Evolutionary conservation across 345 rosid species (phyloP), one percentile per base, ranked within the genome.

Genomic region (Rhizophora mangle): DNA sequence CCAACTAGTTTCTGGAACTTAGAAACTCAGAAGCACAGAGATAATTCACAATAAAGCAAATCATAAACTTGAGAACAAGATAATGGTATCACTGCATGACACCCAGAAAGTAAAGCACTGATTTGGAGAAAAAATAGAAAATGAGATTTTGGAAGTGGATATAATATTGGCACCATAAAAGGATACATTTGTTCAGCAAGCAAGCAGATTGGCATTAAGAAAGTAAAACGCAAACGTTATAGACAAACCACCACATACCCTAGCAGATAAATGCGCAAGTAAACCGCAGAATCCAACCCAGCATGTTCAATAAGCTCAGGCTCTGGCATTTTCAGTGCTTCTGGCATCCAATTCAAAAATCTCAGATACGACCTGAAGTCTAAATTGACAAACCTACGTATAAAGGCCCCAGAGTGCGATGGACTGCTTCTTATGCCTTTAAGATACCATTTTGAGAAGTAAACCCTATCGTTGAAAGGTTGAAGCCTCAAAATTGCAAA

Each of bases 361-460:
- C 57, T 82, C 60, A 89, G 29, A 79, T 95, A 95, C 0, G 97
- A 75, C 59, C 87, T 76, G 54, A 68, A 81, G 68, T 95, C 96
- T 70, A 95, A 64, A 72, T 91, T 95, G 66, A 95, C 86, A 80
- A 94, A 84, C 73, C 83, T 82, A 16, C 75, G 65, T 6, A 73
- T 86, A 64, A 84, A 82, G 0, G 93, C 82, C 26, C 96, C 91
- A 6, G 81, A 65, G 59, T 60, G 82, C 1, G 88, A 52, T 27
- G 99, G 96, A 72, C 93, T 88, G 75, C 64, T 83, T 64, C 98
- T 80, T 79, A 88, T 78, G 57, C 97, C 87, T 74, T 79, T 91
- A 39, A 94, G 90, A 72, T 94, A 94, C 98, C 98, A 94, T 84
- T 94, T 94, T 0, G 98, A 88, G 70, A 94, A 94, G 79, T 94